Evolutionary conservation across 2,329 filamentous ascomycete genomes (phyloP).

Genomic region (Colletotrichum lindemuthianum): DNA sequence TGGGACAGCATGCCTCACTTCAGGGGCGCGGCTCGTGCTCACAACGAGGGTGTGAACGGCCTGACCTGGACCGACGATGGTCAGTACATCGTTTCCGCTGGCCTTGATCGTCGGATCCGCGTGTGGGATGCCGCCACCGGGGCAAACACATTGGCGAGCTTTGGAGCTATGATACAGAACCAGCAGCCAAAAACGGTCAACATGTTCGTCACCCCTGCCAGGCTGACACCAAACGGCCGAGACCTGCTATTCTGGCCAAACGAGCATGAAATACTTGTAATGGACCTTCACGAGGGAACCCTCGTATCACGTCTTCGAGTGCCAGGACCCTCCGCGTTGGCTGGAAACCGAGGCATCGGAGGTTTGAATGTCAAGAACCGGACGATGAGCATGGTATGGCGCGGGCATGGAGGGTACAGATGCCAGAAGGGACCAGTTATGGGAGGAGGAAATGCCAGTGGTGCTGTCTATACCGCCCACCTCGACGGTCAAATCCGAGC

Average conservation of each 20-base stretch:
- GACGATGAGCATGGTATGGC: constrained; percentile 82
- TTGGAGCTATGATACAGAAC: constrained; percentile 85
- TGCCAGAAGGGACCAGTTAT: constrained; percentile 68
- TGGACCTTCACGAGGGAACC: constrained; percentile 81
- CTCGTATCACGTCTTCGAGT: constrained; percentile 77
- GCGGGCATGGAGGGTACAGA: constrained; percentile 68
- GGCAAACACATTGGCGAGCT: constrained; percentile 88
- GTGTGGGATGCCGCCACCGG: constrained; percentile 87
- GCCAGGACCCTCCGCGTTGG: constrained; percentile 63
- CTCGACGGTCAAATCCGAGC: constrained; percentile 84
- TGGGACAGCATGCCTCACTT: constrained; percentile 48
- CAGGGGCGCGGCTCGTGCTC: constrained; percentile 70
- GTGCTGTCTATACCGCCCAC: constrained; percentile 81
- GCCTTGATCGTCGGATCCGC: constrained; percentile 84
- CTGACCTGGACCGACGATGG: constrained; percentile 87
- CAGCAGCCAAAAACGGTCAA: constrained; percentile 68
- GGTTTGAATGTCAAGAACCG: constrained; percentile 71
- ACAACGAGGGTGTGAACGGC: constrained; percentile 85
- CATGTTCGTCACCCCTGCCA: constrained; percentile 71
- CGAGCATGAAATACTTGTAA: constrained; percentile 79
- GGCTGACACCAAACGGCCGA: constrained; percentile 63
- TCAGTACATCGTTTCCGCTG: constrained; percentile 78
- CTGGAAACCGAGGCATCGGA: constrained; percentile 56
- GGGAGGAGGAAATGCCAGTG: constrained; percentile 62
- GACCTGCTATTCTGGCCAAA: constrained; percentile 86